Conservation (phyloP, 257 asterid species). For the Jasminum sambac region DNA sequence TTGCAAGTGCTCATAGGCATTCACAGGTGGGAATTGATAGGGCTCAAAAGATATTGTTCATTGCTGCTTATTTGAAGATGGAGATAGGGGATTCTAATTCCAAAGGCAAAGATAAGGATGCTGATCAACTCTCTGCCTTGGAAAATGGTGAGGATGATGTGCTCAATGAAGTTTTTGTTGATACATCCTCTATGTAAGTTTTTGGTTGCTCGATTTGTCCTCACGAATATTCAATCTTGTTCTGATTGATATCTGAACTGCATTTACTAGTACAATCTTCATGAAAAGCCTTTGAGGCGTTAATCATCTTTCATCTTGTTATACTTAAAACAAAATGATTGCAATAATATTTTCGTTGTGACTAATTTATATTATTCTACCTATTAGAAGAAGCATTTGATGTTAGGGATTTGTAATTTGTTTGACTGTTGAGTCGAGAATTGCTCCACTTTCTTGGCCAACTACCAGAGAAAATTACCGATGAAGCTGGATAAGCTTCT, state of each 20-base stretch:
- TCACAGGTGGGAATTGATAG: slow-evolving; percentile 75
- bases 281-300: too few relatives aligned
- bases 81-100: slow-evolving; percentile 48
- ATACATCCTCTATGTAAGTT: slow-evolving; percentile 86
- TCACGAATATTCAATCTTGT: neutral
- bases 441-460: slow-evolving; percentile 19
- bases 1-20: slow-evolving; percentile 57
- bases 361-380: neutral
- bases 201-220: slow-evolving; percentile 5
- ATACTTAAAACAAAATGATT: too few relatives aligned
- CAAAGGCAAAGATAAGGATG: slow-evolving; percentile 69
- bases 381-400: slow-evolving; percentile 46
- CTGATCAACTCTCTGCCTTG: slow-evolving; percentile 64
- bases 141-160: slow-evolving; percentile 97
- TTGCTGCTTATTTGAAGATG: slow-evolving; percentile 79
- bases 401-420: slow-evolving; percentile 23
- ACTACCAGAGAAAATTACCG: slow-evolving; percentile 14
- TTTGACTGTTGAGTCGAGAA: slow-evolving; percentile 22
- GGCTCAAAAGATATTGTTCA: slow-evolving; percentile 81
- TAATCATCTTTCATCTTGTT: too few relatives aligned
- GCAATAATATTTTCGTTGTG: too few relatives aligned
- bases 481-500: neutral
- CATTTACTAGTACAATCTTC: too few relatives aligned
- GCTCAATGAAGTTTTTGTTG: slow-evolving; percentile 95
- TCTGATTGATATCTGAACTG: neutral